Percentiles rank a stretch among this genome's conserved stretches.
These are phyloP conservation scores for Phytophthora rubi DNA, from an alignment of 352 stramenopile genomes.

Conservation along the genomic window DNA sequence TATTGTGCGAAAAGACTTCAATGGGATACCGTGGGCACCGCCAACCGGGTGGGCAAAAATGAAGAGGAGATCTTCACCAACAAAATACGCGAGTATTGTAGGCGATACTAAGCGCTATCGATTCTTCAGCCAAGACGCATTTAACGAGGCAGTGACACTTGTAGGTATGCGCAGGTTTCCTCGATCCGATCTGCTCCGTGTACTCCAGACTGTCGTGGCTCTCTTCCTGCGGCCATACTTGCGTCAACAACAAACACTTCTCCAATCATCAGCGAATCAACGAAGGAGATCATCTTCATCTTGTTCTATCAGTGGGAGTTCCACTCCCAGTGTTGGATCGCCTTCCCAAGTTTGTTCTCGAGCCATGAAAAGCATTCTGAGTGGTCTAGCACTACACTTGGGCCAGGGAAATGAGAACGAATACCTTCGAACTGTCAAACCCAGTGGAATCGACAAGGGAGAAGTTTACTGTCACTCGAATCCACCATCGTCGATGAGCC, in stretches of 20 bases:
- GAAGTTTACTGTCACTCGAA: constrained; percentile 32
- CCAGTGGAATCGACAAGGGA: constrained; percentile 4
- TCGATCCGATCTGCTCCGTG: constrained; percentile 54
- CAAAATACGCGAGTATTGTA: constrained; percentile 12
- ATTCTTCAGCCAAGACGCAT: constrained; percentile 73
- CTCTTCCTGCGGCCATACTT: constrained; percentile 56
- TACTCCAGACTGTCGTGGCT: constrained; percentile 60
- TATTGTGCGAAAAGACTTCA: constrained; percentile 64
- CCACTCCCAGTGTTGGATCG: constrained; percentile 12
- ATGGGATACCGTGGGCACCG: constrained; percentile 15
- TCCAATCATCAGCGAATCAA: constrained; percentile 2
- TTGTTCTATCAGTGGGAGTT: constrained; percentile 8
- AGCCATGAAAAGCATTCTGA: constrained; percentile 56
- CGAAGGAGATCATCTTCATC: constrained; percentile 21
- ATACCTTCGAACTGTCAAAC: constrained; percentile 5
- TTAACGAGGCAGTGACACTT: constrained; percentile 77
- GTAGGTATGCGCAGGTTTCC: constrained; percentile 69
- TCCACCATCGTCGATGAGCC: constrained; percentile 21
- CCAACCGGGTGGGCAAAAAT: constrained; percentile 34
- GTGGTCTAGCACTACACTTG: constrained; percentile 53
- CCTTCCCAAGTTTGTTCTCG: constrained; percentile 35
- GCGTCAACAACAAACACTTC: constrained; percentile 22
- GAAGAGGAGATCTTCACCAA: constrained; percentile 10
- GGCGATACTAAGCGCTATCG: constrained; percentile 53
- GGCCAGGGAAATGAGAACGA: constrained; percentile 34